Base-by-base conservation (phyloP, 805 yeast species). In the Zygosaccharomyces siamensis region DNA sequence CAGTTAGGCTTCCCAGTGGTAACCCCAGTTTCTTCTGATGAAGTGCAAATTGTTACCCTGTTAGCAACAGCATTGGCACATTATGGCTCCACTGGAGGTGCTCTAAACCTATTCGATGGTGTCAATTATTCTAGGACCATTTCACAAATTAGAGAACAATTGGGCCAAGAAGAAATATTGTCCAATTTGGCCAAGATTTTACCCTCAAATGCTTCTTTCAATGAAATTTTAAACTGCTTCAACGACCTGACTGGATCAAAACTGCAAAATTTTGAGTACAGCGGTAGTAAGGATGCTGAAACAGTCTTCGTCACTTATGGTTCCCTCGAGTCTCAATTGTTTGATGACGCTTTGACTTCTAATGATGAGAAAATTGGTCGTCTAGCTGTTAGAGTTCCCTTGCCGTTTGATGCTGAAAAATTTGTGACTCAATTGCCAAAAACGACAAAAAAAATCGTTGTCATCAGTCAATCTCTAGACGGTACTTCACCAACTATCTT, bases 271-370 rank as follows among this genome's bases (percentile, higher is more conserved):
- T 66, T 66, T 46, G 53, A 86, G 66, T 88, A 84, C 68, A 69
- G 64, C 50, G 97, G 97, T 46, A 72, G 73, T 46, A 63, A 65
- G 7, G 67, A 73, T 47, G 83, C 96, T 7, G 79, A 78, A 39
- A 79, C 84, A 21, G 86, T 90, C n/a, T 83, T 86, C 64, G 92
- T 89, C 30, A 74, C 83, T n/a, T 81, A 85, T 55, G 95, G 96
- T 21, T 74, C 93, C 36, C 68, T 76, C 38, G 89, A 85, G 63
- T 71, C 84, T 14, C 72, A 80, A 47, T 68, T 79, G 48, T 74
- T 86, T 36, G 58, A 77, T 42, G 66, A 70, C 24, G 72, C 76
- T 26, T 70, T 83, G 41, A 55, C 63, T 30, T 61, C 63, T 18
- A 49, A 63, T 3, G 64, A 67, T 44, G 53, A 63, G 14, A 67